phyloP scores from a whole-genome alignment of 176 grass and related monocot species.

The Pharus latifolius region DNA sequence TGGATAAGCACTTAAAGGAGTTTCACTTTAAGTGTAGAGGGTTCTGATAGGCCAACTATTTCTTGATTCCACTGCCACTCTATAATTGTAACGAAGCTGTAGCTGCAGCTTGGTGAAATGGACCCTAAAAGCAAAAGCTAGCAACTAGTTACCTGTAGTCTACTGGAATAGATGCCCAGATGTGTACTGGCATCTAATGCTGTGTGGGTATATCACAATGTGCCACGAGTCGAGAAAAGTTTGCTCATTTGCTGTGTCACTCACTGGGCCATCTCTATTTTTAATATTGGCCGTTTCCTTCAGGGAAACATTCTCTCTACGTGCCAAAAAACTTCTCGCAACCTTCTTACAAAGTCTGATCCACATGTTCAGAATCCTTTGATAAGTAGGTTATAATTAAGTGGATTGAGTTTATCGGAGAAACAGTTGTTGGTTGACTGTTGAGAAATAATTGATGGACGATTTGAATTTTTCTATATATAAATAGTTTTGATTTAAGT shows the following conservation, averaged over 20 bases:
- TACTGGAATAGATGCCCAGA: slow-evolving; percentile 18
- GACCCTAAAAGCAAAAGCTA: slow-evolving; percentile 8
- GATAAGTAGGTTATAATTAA: too few relatives aligned
- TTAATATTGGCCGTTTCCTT: too few relatives aligned
- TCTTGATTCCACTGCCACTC: slow-evolving; percentile 14
- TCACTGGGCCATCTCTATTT: too few relatives aligned
- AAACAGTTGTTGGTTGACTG: too few relatives aligned
- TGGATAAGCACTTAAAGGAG: slow-evolving; percentile 13
- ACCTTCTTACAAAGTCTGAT: too few relatives aligned
- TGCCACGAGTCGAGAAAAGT: neutral
- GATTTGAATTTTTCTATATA: too few relatives aligned
- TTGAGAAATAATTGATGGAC: too few relatives aligned
- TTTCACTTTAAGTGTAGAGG: neutral
- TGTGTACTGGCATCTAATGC: neutral
- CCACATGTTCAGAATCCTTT: too few relatives aligned
- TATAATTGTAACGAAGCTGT: neutral
- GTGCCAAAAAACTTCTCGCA: too few relatives aligned
- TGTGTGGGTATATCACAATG: slow-evolving; percentile 21
- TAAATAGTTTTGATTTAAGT: too few relatives aligned
- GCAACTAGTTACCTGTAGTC: neutral
- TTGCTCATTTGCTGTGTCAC: neutral
- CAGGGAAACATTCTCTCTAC: too few relatives aligned
- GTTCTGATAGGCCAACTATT: neutral
- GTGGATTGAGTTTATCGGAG: too few relatives aligned
- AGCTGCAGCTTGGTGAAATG: slow-evolving; percentile 8